phyloP scores from a whole-genome alignment of 768 basidiomycete genomes.

The Lentinula aciculospora region DNA sequence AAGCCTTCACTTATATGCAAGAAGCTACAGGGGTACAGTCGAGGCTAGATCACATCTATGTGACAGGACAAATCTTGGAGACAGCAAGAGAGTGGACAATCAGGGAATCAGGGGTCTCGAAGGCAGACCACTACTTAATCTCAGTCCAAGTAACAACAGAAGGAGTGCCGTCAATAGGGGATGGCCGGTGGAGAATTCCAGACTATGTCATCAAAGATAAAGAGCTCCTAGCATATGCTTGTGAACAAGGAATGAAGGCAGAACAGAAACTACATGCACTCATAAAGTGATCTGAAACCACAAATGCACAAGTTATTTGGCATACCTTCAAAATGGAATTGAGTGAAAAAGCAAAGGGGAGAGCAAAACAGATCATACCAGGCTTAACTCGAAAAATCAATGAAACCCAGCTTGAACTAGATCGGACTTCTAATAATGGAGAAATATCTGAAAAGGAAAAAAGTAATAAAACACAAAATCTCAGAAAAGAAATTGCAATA shows the following conservation, averaged over 20 bases:
- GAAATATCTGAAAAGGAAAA: not conserved
- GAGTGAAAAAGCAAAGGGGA: conserved; percentile 1
- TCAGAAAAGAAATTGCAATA: not conserved
- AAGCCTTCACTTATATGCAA: not conserved
- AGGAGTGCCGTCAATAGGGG: conserved; percentile 20
- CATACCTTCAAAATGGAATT: conserved; percentile 7
- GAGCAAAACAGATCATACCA: conserved; percentile 8
- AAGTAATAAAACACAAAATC: not conserved
- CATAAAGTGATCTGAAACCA: not conserved
- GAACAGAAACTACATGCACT: conserved; percentile 3
- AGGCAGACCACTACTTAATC: conserved; percentile 27
- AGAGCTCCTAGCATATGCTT: conserved; percentile 5
- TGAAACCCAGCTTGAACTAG: not conserved
- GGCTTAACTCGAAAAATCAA: not conserved
- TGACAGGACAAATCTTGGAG: conserved; percentile 9
- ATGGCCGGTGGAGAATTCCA: conserved; percentile 27
- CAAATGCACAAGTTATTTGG: conserved; percentile 10
- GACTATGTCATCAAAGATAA: conserved; percentile 15
- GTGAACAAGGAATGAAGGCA: conserved; percentile 1
- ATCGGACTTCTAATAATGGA: not conserved
- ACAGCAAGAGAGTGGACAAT: conserved; percentile 21
- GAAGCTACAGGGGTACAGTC: not conserved
- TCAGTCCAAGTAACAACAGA: conserved; percentile 15
- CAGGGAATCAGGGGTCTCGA: conserved; percentile 9
- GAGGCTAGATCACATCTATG: conserved; percentile 26